A percentile compares a stretch with the other conserved stretches of the same genome.
Conservation (phyloP, 2,329 filamentous ascomycete species). For the Scortechinia acanthostroma region DNA sequence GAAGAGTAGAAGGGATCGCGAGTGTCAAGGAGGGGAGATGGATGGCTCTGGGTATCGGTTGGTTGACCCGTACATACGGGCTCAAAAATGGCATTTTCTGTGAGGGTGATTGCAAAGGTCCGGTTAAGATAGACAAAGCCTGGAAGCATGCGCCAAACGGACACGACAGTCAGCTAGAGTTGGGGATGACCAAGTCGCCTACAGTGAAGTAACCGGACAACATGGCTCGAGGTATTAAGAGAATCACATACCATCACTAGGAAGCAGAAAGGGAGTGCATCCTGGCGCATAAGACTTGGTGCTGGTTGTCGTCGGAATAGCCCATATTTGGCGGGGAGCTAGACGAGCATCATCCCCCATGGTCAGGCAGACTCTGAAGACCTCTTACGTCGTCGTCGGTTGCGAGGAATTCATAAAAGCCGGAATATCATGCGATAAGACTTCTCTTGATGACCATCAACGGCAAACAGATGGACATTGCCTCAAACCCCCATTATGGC, state of each 20-base stretch:
- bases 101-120: slow-evolving; percentile 25
- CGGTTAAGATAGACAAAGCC: slow-evolving; percentile 6
- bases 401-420: not conserved
- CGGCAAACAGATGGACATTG: not conserved
- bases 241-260: slow-evolving; percentile 35
- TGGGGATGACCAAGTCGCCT: not conserved
- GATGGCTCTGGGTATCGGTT: slow-evolving; percentile 13
- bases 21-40: slow-evolving; percentile 39
- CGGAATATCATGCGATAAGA: not conserved
- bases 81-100: slow-evolving; percentile 31
- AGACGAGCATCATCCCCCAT: not conserved
- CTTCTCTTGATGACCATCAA: not conserved
- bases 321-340: slow-evolving; percentile 1
- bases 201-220: not conserved
- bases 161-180: not conserved
- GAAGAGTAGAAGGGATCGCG: slow-evolving; percentile 60
- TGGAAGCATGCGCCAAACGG: not conserved
- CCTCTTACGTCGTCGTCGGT: not conserved
- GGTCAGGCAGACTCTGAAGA: not conserved
- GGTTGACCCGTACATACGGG: slow-evolving; percentile 27
- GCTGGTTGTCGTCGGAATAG: slow-evolving; percentile 11
- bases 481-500: no score
- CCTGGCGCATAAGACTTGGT: slow-evolving; percentile 26
- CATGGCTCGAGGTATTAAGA: no score
- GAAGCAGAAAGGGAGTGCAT: slow-evolving; percentile 51